These are phyloP conservation scores for Caryopteris hybrid DNA, from an alignment of 305 asterid genomes.

Conservation along the genomic window DNA sequence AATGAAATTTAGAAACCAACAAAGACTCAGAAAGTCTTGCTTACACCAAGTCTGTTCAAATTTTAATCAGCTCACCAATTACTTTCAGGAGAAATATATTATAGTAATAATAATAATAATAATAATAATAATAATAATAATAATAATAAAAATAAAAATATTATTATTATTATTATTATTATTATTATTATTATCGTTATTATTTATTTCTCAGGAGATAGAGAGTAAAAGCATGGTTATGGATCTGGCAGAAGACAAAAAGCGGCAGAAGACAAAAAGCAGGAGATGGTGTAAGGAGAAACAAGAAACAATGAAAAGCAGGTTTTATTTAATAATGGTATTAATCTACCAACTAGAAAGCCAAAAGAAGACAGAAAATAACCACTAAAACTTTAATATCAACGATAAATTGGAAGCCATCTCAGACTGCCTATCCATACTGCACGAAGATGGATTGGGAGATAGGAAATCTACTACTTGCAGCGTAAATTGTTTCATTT, in stretches of 20 bases:
- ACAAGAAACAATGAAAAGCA: not conserved
- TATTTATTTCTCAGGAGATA: not conserved
- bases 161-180: too few relatives aligned
- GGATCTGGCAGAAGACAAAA: not conserved
- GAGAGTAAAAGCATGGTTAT: not conserved
- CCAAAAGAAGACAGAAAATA: not conserved
- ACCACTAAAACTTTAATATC: not conserved
- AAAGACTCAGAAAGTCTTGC: not conserved
- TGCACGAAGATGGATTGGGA: not conserved
- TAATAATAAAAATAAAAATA: too few relatives aligned
- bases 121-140: too few relatives aligned
- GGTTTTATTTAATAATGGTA: not conserved
- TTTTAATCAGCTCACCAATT: not conserved
- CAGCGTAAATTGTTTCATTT: not conserved
- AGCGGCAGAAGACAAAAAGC: not conserved
- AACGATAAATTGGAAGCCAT: not conserved
- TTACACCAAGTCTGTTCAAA: not conserved
- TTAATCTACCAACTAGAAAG: not conserved
- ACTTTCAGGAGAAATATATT: not conserved
- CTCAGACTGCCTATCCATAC: not conserved
- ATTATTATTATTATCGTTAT: too few relatives aligned
- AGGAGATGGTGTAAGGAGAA: not conserved
- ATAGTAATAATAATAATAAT: too few relatives aligned
- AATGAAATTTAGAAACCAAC: not conserved
- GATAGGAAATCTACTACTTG: not conserved